Base-by-base conservation (phyloP, 768 basidiomycete genomes). In the Macrolepiota albuminosa region DNA sequence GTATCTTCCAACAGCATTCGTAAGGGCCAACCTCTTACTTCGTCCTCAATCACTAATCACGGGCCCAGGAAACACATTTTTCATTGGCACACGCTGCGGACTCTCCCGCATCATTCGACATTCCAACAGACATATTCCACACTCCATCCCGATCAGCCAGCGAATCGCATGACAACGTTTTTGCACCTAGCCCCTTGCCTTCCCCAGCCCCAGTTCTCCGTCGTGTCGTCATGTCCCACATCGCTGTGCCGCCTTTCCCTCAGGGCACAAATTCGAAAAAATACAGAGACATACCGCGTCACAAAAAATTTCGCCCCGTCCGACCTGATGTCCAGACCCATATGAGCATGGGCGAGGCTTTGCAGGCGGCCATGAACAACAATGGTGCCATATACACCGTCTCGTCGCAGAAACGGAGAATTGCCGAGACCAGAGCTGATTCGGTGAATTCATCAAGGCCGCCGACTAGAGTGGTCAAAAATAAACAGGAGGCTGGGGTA, bases 231-330 rank as follows among this genome's bases (percentile, higher is more conserved):
- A 59, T 70, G 46, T 65, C 68, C 6, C 62, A 72, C 52, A 63
- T 74, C 10, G 49, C 58, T 33, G 66, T 71, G 2, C 72, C 72
- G 2, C 66, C 66, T 0, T 55, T 72, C 16, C 64, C 64, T 24
- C 33, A 39, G 24, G 64, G 57, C 21, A 29, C n/a, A 13, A 45
- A 43, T 5, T 61, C 43, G 13, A 54, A 61, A 13, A 54, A 64
- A 9, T 72, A 73, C 53, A 47, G 48, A 24, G 61, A 24, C 9
- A 56, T 64, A 24, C 18, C 58, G 21, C 49, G 10, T 34, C 14
- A 18, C 47, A 21, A 43, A 42, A 47, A 54, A 42, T 48, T 36
- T 47, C 55, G 14, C 2, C 31, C 18, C 58, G 46, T 37, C 33
- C 54, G 21, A 18, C 18, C 26, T 34, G 26, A 46, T 54, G 39